Percentiles rank a stretch among this genome's conserved stretches.
phyloP scores from a whole-genome alignment of 176 grass and related monocot genomes.

The Carex littledalei region DNA sequence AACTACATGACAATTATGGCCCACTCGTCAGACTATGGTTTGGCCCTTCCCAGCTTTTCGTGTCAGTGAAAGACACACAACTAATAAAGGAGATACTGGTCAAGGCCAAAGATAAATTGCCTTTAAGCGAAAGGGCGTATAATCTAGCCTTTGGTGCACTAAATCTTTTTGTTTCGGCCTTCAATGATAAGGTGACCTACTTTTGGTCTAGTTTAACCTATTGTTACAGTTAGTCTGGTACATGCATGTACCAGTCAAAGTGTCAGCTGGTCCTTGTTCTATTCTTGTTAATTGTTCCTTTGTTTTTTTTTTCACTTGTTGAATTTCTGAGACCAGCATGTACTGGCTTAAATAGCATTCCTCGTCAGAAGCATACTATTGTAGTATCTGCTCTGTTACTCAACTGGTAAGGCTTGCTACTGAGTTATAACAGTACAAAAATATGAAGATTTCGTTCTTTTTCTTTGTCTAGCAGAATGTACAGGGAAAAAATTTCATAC shows the following conservation, averaged over 20 bases:
- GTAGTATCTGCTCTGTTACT: neutral
- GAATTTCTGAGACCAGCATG: neutral
- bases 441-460: neutral
- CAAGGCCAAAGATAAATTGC: slow-evolving; percentile 89
- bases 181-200: slow-evolving; percentile 55
- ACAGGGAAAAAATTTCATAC: neutral
- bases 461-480: neutral
- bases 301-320: neutral
- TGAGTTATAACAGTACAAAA: neutral
- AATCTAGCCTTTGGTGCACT: slow-evolving; percentile 82
- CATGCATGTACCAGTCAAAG: neutral
- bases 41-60: slow-evolving; percentile 80
- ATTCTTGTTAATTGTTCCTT: neutral
- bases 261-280: neutral
- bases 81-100: slow-evolving; percentile 68
- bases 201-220: neutral
- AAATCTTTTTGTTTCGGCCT: slow-evolving; percentile 64
- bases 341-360: neutral
- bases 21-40: slow-evolving; percentile 79
- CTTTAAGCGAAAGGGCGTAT: slow-evolving; percentile 69
- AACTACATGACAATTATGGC: slow-evolving; percentile 77
- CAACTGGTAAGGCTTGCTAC: neutral
- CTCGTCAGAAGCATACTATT: neutral
- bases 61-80: slow-evolving; percentile 67
- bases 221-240: neutral